Evolutionary conservation across 2,329 filamentous ascomycete genomes (phyloP), one percentile per base, ranked within the genome.

Genomic region (Apiospora malaysiana): DNA sequence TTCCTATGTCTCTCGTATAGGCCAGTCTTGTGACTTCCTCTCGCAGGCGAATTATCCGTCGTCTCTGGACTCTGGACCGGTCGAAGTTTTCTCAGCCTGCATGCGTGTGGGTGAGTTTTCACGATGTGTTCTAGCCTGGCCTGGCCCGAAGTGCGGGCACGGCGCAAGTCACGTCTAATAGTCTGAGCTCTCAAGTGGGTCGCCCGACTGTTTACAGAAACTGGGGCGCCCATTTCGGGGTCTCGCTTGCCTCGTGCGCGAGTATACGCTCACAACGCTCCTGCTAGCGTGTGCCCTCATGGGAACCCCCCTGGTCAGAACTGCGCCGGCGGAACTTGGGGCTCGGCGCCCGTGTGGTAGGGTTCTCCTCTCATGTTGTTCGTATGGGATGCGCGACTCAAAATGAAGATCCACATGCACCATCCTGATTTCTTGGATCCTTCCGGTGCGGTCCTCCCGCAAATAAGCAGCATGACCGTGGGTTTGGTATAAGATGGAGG

Each of bases 91-190:
- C 16, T 21, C 14, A 5, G 18, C 25, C 27, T 37, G 16, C 27
- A 59, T 37, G 27, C 27, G 42, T 2, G 42, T 43, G 51, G 51
- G 18, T 27, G 32, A 59, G 27, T 59, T 27, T 37, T 59, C 51
- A 37, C 51, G 51, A 59, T 59, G 51, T 8, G 51, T 59, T 59
- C 27, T 59, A 59, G 51, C 18, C 51, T 59, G 51, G 51, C 18
- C 51, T 59, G 51, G 27, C 51, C 51, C 51, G 51, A 59, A 37
- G 51, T 56, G 49, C 51, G 51, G 51, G 51, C 51, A 59, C 18
- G 27, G 51, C 51, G 27, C 27, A 47, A 27, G 51, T 37, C 27
- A 27, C 27, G 7, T 37, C 27, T 59, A 32, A 37, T 59, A 59
- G 51, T 32, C 51, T 32, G 25, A 27, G 25, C 25, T 18, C 27